Evolutionary conservation across 176 grass and related monocot genomes (phyloP).

Genomic region (Carex myosuroides): DNA sequence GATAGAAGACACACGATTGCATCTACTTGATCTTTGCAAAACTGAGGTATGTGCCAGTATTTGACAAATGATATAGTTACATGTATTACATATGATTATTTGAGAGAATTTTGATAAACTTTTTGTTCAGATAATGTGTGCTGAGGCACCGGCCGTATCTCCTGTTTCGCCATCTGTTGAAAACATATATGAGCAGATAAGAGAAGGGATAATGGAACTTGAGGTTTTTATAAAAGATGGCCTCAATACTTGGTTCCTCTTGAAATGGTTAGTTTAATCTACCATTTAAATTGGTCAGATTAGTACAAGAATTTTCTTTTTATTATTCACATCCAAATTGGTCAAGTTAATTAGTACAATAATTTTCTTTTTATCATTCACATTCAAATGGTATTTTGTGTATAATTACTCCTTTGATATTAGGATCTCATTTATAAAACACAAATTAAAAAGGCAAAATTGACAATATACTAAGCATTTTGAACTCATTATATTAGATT

Average conservation of each 20-base stretch:
- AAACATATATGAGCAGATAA: constrained; percentile 80
- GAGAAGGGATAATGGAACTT: constrained; percentile 70
- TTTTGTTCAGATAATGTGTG: constrained; percentile 50
- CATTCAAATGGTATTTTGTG: background rate
- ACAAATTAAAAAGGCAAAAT: background rate
- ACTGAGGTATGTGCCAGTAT: constrained; percentile 43
- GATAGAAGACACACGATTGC: constrained; percentile 84
- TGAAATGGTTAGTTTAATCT: constrained; percentile 49
- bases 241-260: constrained; percentile 80
- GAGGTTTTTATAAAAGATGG: constrained; percentile 90
- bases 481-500: too few relatives aligned
- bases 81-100: constrained; percentile 20
- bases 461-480: background rate
- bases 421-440: background rate
- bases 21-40: constrained; percentile 90
- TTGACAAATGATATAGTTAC: too few relatives aligned
- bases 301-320: background rate
- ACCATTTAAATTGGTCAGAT: too few relatives aligned
- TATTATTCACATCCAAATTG: background rate
- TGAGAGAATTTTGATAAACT: background rate
- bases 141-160: constrained; percentile 26
- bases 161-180: constrained; percentile 69
- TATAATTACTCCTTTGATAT: background rate
- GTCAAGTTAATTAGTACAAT: constrained; percentile 34
- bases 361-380: background rate